A percentile compares a stretch with the other conserved stretches of the same genome.
These are phyloP conservation scores for Candida rishiriensis DNA, from an alignment of 805 yeast species.

Conservation along the genomic window DNA sequence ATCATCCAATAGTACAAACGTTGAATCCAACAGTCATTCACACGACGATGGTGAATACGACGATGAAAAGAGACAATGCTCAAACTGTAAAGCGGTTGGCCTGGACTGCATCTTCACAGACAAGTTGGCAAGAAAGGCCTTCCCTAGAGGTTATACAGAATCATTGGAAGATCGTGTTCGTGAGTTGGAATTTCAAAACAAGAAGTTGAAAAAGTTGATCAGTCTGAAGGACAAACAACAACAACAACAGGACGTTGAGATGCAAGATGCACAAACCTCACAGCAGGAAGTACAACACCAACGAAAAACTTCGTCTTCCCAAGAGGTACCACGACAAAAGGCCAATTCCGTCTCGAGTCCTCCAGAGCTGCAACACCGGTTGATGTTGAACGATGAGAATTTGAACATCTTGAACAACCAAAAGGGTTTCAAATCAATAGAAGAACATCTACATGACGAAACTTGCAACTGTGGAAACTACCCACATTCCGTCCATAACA, in stretches of 20 bases:
- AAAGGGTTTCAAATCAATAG: conserved; percentile 22
- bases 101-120: conserved; percentile 87
- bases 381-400: conserved; percentile 27
- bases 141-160: conserved; percentile 91
- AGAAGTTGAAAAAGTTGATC: conserved; percentile 57
- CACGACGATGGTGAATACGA: conserved; percentile 8
- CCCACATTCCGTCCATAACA: conserved; percentile 52
- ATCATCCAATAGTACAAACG: not conserved
- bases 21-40: not conserved
- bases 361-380: not conserved
- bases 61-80: conserved; percentile 71
- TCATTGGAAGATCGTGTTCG: conserved; percentile 84
- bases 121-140: conserved; percentile 77
- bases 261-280: not conserved
- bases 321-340: not conserved
- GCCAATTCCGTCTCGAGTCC: not conserved
- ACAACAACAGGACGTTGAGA: not conserved
- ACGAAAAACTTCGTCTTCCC: not conserved
- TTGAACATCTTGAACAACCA: conserved; percentile 26
- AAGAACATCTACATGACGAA: conserved; percentile 40
- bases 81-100: conserved; percentile 80
- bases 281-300: not conserved
- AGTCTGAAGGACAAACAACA: conserved; percentile 40
- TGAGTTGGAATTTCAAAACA: conserved; percentile 78
- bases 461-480: conserved; percentile 53